These are phyloP conservation scores for Lotus japonicus DNA, from an alignment of 306 rosid species.

Conservation along the genomic window DNA sequence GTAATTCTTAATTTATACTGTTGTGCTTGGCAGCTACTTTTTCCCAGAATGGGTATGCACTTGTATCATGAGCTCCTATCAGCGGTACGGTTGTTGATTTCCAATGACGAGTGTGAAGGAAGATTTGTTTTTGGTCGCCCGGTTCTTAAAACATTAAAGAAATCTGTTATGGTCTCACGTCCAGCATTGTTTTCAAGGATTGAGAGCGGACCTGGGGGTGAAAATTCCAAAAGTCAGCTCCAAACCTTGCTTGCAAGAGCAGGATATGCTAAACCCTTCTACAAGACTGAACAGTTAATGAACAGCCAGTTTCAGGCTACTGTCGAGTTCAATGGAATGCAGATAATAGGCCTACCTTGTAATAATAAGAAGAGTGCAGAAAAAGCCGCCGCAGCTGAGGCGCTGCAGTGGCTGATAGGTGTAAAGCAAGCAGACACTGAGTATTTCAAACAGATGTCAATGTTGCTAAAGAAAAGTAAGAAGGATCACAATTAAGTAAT, in stretches of 20 bases:
- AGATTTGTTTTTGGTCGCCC: constrained; percentile 66
- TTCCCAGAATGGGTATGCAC: constrained; percentile 63
- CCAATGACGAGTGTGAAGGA: constrained; percentile 56
- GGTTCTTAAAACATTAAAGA: constrained; percentile 42
- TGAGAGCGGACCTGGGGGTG: constrained; percentile 99
- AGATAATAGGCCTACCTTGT: constrained; percentile 78
- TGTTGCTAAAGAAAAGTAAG: constrained; percentile 78
- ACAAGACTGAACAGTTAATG: constrained; percentile 65
- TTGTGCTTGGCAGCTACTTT: constrained; percentile 49
- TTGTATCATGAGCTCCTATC: constrained; percentile 65
- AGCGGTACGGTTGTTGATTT: constrained; percentile 65
- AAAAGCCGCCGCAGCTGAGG: constrained; percentile 95
- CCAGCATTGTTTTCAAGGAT: constrained; percentile 60
- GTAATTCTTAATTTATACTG: neutral
- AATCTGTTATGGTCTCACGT: constrained; percentile 30
- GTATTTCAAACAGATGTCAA: constrained; percentile 58
- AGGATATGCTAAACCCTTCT: constrained; percentile 66
- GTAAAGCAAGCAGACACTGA: constrained; percentile 50
- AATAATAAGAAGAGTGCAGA: constrained; percentile 88
- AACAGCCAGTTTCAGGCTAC: constrained; percentile 58
- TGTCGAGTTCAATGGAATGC: constrained; percentile 75
- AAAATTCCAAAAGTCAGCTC: constrained; percentile 93
- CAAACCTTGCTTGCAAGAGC: constrained; percentile 88
- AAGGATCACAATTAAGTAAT: constrained; percentile 46
- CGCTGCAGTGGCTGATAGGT: constrained; percentile 82